phyloP scores from a whole-genome alignment of 164 flowering plant genomes.

The Amborella trichopoda region DNA sequence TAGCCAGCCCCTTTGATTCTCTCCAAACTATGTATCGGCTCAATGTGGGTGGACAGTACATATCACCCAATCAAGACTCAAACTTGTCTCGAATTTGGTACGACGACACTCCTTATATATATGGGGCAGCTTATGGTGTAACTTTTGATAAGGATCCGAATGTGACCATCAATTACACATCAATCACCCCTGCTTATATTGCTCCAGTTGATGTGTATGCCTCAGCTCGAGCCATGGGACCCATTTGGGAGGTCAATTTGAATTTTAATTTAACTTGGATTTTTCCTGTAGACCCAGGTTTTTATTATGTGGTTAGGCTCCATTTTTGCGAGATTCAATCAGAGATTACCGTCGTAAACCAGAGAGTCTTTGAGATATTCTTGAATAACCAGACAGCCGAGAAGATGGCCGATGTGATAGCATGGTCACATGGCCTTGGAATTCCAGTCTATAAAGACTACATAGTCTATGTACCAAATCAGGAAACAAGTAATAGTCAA shows the following conservation, averaged over 20 bases:
- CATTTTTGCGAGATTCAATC: slow-evolving; percentile 69
- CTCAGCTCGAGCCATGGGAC: slow-evolving; percentile 78
- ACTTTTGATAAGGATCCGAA: slow-evolving; percentile 21
- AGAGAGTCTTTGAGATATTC: slow-evolving; percentile 53
- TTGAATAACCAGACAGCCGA: slow-evolving; percentile 64
- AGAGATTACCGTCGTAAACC: slow-evolving; percentile 30
- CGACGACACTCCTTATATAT: slow-evolving; percentile 46
- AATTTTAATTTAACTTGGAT: slow-evolving; percentile 73
- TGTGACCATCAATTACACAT: slow-evolving; percentile 25
- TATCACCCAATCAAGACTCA: slow-evolving; percentile 12
- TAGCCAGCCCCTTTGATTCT: neutral
- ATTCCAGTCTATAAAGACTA: slow-evolving; percentile 38
- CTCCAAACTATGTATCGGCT: slow-evolving; percentile 1
- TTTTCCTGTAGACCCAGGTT: slow-evolving; percentile 53
- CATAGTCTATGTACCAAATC: slow-evolving; percentile 24
- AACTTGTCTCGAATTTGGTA: slow-evolving; percentile 17
- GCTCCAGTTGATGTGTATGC: slow-evolving; percentile 57
- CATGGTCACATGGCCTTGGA: slow-evolving; percentile 28
- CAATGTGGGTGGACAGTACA: slow-evolving; percentile 6
- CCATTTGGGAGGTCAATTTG: slow-evolving; percentile 18
- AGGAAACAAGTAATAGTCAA: slow-evolving; percentile 22
- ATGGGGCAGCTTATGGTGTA: slow-evolving; percentile 50
- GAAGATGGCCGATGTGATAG: slow-evolving; percentile 44
- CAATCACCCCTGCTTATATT: slow-evolving; percentile 29
- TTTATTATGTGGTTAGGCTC: slow-evolving; percentile 71